These are phyloP conservation scores for Nothomitra cinnamomea DNA, from an alignment of 2,329 filamentous ascomycete species.

Conservation along the genomic window DNA sequence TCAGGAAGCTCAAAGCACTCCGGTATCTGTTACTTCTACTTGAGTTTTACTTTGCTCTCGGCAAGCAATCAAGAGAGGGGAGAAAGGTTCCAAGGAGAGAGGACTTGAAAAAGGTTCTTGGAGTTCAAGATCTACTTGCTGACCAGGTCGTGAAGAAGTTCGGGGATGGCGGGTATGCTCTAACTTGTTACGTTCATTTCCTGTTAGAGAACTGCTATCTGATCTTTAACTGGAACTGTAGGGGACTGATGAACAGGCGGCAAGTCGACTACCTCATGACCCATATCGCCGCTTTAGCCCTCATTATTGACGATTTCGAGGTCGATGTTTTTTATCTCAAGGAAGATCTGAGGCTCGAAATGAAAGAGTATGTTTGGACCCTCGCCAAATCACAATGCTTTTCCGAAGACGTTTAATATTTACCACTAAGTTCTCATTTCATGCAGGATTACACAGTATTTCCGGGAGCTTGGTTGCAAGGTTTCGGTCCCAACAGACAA, in stretches of 20 bases:
- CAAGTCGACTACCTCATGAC: conserved; percentile 56
- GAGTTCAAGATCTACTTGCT: conserved; percentile 43
- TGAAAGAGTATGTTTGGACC: conserved; percentile 33
- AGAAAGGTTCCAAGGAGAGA: conserved; percentile 39
- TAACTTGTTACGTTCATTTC: conserved; percentile 1
- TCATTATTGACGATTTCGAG: conserved; percentile 56
- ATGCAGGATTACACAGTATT: conserved; percentile 46
- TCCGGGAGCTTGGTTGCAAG: conserved; percentile 56
- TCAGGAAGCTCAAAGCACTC: conserved; percentile 29
- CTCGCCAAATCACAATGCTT: neutral
- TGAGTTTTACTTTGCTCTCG: conserved; percentile 28
- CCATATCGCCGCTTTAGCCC: conserved; percentile 53
- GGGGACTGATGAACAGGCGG: conserved; percentile 44
- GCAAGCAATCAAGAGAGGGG: conserved; percentile 19
- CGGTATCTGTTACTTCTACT: conserved; percentile 31
- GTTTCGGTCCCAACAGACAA: conserved; percentile 31
- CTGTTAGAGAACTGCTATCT: neutral
- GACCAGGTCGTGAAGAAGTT: conserved; percentile 55
- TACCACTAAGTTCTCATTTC: conserved; percentile 9
- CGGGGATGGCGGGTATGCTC: conserved; percentile 32
- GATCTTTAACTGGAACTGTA: conserved; percentile 5
- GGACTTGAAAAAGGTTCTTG: conserved; percentile 39
- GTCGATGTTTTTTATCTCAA: conserved; percentile 53
- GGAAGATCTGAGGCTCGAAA: conserved; percentile 55
- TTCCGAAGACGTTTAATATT: neutral